Evolutionary conservation across 2,329 filamentous ascomycete genomes (phyloP).

Genomic region (Monilinia laxa): DNA sequence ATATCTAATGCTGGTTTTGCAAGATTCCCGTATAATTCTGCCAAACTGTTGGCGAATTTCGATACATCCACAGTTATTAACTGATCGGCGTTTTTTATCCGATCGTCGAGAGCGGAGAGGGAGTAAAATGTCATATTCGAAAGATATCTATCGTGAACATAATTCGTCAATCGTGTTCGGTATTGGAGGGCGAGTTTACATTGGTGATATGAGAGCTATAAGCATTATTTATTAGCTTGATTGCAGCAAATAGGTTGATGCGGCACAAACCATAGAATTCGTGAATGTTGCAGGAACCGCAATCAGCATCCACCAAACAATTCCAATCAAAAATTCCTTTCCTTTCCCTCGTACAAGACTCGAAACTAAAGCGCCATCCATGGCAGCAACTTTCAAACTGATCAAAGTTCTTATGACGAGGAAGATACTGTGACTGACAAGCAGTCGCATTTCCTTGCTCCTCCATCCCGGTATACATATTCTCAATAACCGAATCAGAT

Average conservation of each 20-base stretch:
- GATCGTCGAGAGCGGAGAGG: conserved; percentile 89
- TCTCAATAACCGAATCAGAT: conserved; percentile 69
- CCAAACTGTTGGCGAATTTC: conserved; percentile 92
- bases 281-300: conserved; percentile 96
- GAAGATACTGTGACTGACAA: conserved; percentile 92
- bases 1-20: conserved; percentile 95
- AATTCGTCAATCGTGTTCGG: conserved; percentile 85
- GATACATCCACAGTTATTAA: conserved; percentile 95
- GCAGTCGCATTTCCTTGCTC: conserved; percentile 81
- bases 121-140: conserved; percentile 98
- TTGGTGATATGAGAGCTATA: conserved; percentile 89
- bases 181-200: conserved; percentile 92
- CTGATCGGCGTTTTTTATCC: conserved; percentile 98
- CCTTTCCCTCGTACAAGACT: conserved; percentile 88
- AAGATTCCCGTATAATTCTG: conserved; percentile 93
- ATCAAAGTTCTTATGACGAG: conserved; percentile 87
- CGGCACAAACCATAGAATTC: conserved; percentile 82
- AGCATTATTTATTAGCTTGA: conserved; percentile 23
- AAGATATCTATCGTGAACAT: conserved; percentile 93
- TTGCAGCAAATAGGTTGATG: neutral
- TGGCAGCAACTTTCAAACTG: conserved; percentile 91
- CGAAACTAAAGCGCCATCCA: conserved; percentile 92
- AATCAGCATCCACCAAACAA: conserved; percentile 98
- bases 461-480: conserved; percentile 90
- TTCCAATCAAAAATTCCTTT: conserved; percentile 80